Conservation (phyloP, 768 basidiomycete genomes). For the Tricholomella constricta region DNA sequence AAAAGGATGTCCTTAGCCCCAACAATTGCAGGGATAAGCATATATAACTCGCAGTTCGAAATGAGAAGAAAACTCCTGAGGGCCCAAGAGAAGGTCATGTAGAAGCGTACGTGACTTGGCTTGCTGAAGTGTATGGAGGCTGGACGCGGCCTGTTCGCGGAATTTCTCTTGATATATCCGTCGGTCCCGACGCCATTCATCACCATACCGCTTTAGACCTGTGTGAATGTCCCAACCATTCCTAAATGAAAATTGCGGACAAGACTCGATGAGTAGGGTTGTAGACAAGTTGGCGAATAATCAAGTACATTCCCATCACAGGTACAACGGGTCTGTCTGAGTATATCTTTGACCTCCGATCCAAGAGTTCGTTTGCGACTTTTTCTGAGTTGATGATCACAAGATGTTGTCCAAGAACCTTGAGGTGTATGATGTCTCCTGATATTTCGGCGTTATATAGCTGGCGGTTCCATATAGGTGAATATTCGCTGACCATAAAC, state of each 20-base stretch:
- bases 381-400: conserved; percentile 17
- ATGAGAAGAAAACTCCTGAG: conserved; percentile 7
- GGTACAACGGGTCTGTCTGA: conserved; percentile 9
- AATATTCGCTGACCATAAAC: conserved; percentile 12
- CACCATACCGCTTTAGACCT: conserved; percentile 7
- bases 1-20: too few species aligned
- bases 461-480: too few species aligned
- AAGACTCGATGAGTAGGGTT: too few species aligned
- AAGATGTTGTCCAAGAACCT: conserved; percentile 10
- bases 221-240: conserved; percentile 12
- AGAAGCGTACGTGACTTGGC: conserved; percentile 6
- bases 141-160: conserved; percentile 3
- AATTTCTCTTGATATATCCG: conserved; percentile 9
- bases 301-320: conserved; percentile 11
- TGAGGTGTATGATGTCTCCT: conserved; percentile 16
- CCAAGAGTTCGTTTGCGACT: conserved; percentile 15
- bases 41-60: conserved; percentile 4
- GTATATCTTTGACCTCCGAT: conserved; percentile 18
- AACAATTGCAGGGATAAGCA: neutral
- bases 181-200: conserved; percentile 10
- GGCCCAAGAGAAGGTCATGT: neutral
- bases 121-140: conserved; percentile 5
- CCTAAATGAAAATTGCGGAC: neutral
- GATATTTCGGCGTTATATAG: too few species aligned
- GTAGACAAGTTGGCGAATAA: too few species aligned